phyloP scores from a whole-genome alignment of 768 basidiomycete species.

The Aureoboletus auriporus region DNA sequence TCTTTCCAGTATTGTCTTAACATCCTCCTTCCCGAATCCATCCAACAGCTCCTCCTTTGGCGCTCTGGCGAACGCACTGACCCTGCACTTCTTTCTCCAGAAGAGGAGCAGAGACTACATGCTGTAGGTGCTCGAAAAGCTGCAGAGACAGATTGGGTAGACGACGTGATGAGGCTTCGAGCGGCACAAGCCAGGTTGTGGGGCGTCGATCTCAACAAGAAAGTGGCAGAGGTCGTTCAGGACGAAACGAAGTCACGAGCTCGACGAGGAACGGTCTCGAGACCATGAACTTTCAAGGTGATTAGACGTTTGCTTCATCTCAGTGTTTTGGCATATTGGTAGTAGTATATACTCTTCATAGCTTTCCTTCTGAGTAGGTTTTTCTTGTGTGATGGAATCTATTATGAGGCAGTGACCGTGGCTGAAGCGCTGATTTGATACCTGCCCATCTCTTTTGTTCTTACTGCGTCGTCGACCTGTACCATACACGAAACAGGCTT shows the following conservation, averaged over 20 bases:
- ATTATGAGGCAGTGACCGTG: neutral
- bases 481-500: conserved; percentile 14
- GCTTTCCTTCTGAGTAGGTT: neutral
- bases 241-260: conserved; percentile 32
- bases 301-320: conserved; percentile 8
- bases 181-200: conserved; percentile 38
- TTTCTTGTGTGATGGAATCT: neutral
- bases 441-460: too few species aligned
- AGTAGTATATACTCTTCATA: neutral
- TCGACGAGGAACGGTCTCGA: conserved; percentile 18
- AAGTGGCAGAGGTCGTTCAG: conserved; percentile 7
- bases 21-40: conserved; percentile 66
- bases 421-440: neutral
- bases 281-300: conserved; percentile 7
- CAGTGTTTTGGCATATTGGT: too few species aligned
- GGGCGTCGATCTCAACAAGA: conserved; percentile 27
- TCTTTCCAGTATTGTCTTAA: conserved; percentile 60
- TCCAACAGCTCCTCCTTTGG: conserved; percentile 74
- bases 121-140: conserved; percentile 44
- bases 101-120: conserved; percentile 56
- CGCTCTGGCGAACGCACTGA: conserved; percentile 55
- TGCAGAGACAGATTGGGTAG: conserved; percentile 65
- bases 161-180: conserved; percentile 47
- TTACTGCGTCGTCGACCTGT: conserved; percentile 1
- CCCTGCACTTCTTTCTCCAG: conserved; percentile 41